phyloP scores from a whole-genome alignment of 495 filamentous ascomycete genomes.

The Xylaria palmicola region DNA sequence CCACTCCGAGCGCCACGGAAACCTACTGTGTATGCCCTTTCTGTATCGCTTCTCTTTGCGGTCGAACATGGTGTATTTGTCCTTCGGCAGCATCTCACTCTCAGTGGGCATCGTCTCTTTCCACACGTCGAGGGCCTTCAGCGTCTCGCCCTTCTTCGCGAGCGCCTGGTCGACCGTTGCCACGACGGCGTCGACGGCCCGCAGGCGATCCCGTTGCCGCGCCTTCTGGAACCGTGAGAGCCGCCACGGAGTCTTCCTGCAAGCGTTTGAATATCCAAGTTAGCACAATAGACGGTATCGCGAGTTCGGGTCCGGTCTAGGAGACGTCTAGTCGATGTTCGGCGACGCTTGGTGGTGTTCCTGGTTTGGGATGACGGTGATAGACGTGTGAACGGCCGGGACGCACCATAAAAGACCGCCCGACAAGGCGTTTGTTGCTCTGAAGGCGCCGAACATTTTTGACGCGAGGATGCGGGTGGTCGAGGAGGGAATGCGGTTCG shows the following conservation, averaged over 20 bases:
- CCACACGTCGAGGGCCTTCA: slow-evolving; percentile 80
- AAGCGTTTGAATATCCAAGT: not conserved
- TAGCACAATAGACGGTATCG: not conserved
- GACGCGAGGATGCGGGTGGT: slow-evolving; percentile 16
- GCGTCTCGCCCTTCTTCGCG: slow-evolving; percentile 62
- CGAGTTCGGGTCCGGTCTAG: not conserved
- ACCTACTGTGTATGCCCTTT: slow-evolving; percentile 95
- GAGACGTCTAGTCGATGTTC: not conserved
- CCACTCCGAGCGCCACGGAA: too few relatives aligned
- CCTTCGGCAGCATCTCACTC: slow-evolving; percentile 90
- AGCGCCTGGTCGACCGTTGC: slow-evolving; percentile 74
- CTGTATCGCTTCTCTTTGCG: slow-evolving; percentile 92
- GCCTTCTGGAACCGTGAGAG: slow-evolving; percentile 87
- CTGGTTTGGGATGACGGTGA: not conserved
- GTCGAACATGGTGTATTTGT: slow-evolving; percentile 98
- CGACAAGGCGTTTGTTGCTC: slow-evolving; percentile 69
- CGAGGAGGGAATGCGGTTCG: slow-evolving; percentile 2
- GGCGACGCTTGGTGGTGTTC: not conserved
- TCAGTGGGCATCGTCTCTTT: slow-evolving; percentile 94
- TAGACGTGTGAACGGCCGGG: not conserved
- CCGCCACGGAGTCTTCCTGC: slow-evolving; percentile 97
- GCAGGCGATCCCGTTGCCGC: slow-evolving; percentile 82
- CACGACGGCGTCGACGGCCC: slow-evolving; percentile 80
- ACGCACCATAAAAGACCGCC: slow-evolving; percentile 83
- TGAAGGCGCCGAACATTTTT: slow-evolving; percentile 81